These are phyloP conservation scores for Pythium vanterpoolii DNA, from an alignment of 352 stramenopile species.

Conservation along the genomic window DNA sequence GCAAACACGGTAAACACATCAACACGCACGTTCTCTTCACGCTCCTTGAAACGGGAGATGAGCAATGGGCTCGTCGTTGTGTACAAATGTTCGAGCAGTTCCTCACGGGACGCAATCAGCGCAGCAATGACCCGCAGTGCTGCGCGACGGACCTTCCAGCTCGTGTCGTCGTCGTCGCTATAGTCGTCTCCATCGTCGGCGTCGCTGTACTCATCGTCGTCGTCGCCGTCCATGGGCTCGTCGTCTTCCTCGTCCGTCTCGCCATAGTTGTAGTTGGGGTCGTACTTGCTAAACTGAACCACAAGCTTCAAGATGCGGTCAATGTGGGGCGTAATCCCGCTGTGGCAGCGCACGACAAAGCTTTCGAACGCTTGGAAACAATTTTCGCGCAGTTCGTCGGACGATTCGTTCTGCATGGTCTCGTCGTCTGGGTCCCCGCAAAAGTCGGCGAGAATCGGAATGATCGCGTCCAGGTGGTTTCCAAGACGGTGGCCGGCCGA, in stretches of 20 bases:
- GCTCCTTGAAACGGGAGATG: conserved; percentile 93
- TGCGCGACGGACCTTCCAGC: conserved; percentile 96
- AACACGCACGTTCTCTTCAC: conserved; percentile 98
- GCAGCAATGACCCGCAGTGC: conserved; percentile 91
- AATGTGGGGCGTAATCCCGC: conserved; percentile 95
- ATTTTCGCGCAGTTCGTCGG: conserved; percentile 96
- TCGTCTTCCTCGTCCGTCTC: conserved; percentile 91
- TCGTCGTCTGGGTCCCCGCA: conserved; percentile 92
- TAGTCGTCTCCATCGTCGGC: conserved; percentile 88
- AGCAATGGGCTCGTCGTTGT: conserved; percentile 77
- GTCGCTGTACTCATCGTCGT: conserved; percentile 79
- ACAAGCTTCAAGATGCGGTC: conserved; percentile 88
- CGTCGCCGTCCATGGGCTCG: conserved; percentile 80
- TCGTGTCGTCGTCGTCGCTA: conserved; percentile 93
- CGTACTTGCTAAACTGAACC: conserved; percentile 95
- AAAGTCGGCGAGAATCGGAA: conserved; percentile 96
- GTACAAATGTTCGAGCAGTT: conserved; percentile 86
- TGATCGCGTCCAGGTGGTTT: conserved; percentile 93
- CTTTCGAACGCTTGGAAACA: conserved; percentile 98
- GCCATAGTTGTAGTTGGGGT: conserved; percentile 99
- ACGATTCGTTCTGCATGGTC: conserved; percentile 90
- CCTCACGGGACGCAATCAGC: conserved; percentile 87
- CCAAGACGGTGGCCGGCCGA: conserved; percentile 95
- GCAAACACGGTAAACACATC: conserved; percentile 96
- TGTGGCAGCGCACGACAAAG: conserved; percentile 95